Evolutionary conservation across 2,329 filamentous ascomycete genomes (phyloP), one percentile per base, ranked within the genome.

Genomic region (Xylaria sp.): DNA sequence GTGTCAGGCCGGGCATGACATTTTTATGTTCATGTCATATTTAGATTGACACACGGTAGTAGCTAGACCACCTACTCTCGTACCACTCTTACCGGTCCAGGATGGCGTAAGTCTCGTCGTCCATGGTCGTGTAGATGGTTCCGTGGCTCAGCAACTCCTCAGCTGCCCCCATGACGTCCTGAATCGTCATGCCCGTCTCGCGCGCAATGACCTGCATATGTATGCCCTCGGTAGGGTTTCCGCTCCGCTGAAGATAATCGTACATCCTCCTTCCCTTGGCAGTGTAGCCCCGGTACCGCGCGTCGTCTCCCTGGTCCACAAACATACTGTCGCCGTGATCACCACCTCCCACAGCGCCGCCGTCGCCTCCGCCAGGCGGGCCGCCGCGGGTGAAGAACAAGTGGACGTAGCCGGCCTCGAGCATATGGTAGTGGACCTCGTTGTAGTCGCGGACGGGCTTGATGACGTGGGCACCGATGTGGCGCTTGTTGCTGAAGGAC

Each of bases 51-150:
- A 33, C 36, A 48, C 17, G n/a, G 36, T 31, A 56, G 31, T 31
- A 15, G 17, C 6, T 46, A 9, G n/a, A 28, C 20, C 1, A 11
- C 44, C 23, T n/a, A 20, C 28, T 26, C 28, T 26, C 28, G 15
- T 46, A 56, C 48, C n/a, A 51, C 67, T 59, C 74, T 40, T 76
- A 74, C 13, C 68, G 88, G 67, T 97, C 93, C 69, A 97, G 83
- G 71, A 97, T 84, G 51, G 93, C 93, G 91, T 93, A 98, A 0
- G 95, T 98, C 80, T 93, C 87, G 76, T 98, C 95, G 81, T 98
- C 94, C 6, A 97, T 87, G 10, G 97, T 99, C 33, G 93, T 93
- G 82, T 93, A 99, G 72, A 97, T 93, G 74, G 93, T 78, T 36
- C 94, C 93, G 64, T 88, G 82, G 2, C 84, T 84, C 51, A 93